Percentiles rank a stretch among this genome's conserved stretches.
Evolutionary conservation across 257 asterid genomes (phyloP).

Genomic region (Rehmannia glutinosa): DNA sequence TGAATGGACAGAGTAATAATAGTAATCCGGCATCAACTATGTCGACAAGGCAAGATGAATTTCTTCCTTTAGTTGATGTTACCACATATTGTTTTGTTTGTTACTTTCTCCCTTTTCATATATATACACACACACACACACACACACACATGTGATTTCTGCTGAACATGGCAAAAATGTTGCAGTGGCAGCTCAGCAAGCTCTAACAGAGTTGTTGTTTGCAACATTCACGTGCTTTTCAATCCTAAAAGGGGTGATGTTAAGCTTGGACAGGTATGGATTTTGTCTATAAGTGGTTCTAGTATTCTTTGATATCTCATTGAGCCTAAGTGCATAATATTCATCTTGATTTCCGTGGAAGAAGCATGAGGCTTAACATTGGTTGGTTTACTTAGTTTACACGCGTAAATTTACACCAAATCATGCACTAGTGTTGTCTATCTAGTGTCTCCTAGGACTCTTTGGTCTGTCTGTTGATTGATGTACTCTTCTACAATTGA

Average conservation of each 20-base stretch:
- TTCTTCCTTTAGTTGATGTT: neutral
- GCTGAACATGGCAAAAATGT: slow-evolving; percentile 19
- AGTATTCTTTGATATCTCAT: slow-evolving; percentile 8
- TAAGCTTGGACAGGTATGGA: slow-evolving; percentile 93
- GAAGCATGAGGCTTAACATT: neutral
- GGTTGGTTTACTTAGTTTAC: neutral
- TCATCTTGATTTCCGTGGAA: slow-evolving; percentile 5
- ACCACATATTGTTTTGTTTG: neutral
- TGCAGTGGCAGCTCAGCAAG: slow-evolving; percentile 43
- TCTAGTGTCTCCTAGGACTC: neutral
- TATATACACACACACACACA: too few species aligned
- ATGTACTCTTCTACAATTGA: neutral
- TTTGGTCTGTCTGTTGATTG: neutral
- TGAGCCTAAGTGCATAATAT: slow-evolving; percentile 3
- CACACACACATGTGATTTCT: too few species aligned
- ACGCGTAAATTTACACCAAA: neutral
- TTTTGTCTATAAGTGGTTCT: slow-evolving; percentile 7
- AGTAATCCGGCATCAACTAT: slow-evolving; percentile 29
- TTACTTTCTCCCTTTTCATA: neutral
- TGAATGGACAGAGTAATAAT: slow-evolving; percentile 31
- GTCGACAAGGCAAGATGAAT: slow-evolving; percentile 43
- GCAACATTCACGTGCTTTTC: slow-evolving; percentile 96
- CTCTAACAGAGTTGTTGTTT: slow-evolving; percentile 64
- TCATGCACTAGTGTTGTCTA: neutral
- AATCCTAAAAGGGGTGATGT: slow-evolving; percentile 95